These are phyloP conservation scores for Forsythia suspensa DNA, from an alignment of 257 asterid genomes.

Conservation along the genomic window DNA sequence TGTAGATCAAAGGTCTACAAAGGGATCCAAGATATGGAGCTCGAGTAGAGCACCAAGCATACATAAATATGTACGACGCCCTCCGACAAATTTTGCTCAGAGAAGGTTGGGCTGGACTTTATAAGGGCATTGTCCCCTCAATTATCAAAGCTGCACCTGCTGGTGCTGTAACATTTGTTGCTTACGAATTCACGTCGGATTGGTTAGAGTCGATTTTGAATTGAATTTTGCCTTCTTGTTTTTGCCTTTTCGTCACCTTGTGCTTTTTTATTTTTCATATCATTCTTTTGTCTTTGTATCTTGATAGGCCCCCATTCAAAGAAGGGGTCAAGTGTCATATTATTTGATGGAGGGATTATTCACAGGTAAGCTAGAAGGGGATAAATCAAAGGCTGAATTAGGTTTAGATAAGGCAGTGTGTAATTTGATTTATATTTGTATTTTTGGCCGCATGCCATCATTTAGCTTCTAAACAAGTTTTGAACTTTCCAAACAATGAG, in stretches of 20 bases:
- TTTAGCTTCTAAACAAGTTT: too few relatives aligned
- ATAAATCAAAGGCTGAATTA: not conserved
- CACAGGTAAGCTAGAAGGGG: not conserved
- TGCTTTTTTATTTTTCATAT: constrained; percentile 7
- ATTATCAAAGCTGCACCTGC: constrained; percentile 96
- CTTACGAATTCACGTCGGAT: constrained; percentile 72
- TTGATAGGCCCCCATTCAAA: constrained; percentile 2
- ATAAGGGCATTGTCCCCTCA: constrained; percentile 92
- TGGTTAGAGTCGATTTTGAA: constrained; percentile 68
- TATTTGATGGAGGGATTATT: constrained; percentile 17
- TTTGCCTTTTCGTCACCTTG: not conserved
- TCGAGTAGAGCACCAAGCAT: constrained; percentile 67
- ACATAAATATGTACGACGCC: constrained; percentile 71
- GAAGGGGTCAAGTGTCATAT: not conserved
- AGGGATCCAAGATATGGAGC: constrained; percentile 91
- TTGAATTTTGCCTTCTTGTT: constrained; percentile 24
- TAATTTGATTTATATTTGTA: not conserved
- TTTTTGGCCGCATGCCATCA: not conserved
- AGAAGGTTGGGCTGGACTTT: constrained; percentile 86
- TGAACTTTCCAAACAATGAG: too few relatives aligned
- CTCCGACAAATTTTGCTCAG: constrained; percentile 48
- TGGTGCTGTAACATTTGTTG: constrained; percentile 94
- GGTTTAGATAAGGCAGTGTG: not conserved
- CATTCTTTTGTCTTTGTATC: not conserved
- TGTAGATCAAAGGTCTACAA: constrained; percentile 79